Evolutionary conservation across 2,329 filamentous ascomycete species (phyloP).

Genomic region (Trichoderma guizhouense): DNA sequence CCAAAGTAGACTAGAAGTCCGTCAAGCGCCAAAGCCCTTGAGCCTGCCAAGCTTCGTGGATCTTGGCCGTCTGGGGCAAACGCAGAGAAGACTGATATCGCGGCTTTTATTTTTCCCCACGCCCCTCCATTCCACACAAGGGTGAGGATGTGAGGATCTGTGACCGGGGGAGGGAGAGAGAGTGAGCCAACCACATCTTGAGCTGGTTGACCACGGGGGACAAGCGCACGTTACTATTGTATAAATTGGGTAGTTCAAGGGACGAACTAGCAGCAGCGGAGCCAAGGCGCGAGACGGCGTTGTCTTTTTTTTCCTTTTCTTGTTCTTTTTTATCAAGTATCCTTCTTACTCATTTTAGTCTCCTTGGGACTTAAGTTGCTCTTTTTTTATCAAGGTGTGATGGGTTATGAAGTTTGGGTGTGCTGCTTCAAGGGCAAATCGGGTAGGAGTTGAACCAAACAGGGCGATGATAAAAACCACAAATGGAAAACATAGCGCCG

Average conservation of each 20-base stretch:
- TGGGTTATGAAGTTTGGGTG: not conserved
- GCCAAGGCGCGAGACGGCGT: conserved; percentile 5
- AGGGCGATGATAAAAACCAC: not conserved
- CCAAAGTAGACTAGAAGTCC: conserved; percentile 64
- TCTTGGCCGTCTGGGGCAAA: not conserved
- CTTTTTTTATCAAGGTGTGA: not conserved
- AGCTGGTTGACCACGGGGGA: not conserved
- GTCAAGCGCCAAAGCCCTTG: not conserved
- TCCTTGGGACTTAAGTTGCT: not conserved
- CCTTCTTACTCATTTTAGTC: not conserved
- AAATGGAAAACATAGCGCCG: not conserved
- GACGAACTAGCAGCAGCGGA: not conserved
- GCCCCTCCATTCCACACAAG: not conserved
- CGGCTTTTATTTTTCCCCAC: not conserved
- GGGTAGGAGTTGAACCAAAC: conserved; percentile 7
- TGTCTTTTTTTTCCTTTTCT: not conserved
- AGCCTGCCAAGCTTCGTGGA: not conserved
- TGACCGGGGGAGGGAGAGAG: not conserved
- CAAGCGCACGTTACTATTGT: conserved; percentile 10
- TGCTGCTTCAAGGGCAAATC: not conserved
- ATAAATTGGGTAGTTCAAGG: not conserved
- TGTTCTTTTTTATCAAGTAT: not conserved
- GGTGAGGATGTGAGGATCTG: not conserved
- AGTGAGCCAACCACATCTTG: not conserved
- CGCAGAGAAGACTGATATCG: not conserved